A percentile compares a stretch with the other conserved stretches of the same genome.
These are phyloP conservation scores for Halophytophthora batemanensis DNA, from an alignment of 352 stramenopile genomes.

Conservation along the genomic window DNA sequence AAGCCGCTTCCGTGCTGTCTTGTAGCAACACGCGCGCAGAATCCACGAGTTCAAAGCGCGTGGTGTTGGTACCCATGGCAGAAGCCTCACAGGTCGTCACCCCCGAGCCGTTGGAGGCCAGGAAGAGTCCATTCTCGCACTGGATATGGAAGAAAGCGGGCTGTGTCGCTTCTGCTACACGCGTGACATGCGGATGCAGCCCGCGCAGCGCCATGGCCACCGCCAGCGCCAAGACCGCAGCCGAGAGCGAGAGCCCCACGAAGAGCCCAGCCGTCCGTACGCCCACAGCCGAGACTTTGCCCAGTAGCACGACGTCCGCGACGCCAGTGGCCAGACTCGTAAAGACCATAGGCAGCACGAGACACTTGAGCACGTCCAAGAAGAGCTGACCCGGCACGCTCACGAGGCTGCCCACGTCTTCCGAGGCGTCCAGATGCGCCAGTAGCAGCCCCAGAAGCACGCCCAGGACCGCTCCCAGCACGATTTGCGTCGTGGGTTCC, in stretches of 20 bases:
- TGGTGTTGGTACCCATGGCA: conserved; percentile 17
- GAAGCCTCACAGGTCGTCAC: conserved; percentile 20
- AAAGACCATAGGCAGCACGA: conserved; percentile 70
- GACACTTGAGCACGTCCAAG: conserved; percentile 45
- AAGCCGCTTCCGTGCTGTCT: conserved; percentile 21
- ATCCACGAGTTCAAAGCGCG: conserved; percentile 46
- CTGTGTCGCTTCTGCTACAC: conserved; percentile 7
- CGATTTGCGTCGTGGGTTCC: conserved; percentile 39
- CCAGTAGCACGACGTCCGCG: conserved; percentile 60
- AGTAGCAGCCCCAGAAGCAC: conserved; percentile 30
- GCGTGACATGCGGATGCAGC: conserved; percentile 24
- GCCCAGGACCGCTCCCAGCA: conserved; percentile 36
- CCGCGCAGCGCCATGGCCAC: conserved; percentile 42
- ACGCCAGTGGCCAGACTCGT: conserved; percentile 56
- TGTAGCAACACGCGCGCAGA: conserved; percentile 30
- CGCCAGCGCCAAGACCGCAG: conserved; percentile 31
- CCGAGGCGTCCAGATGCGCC: conserved; percentile 28
- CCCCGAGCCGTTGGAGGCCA: conserved; percentile 26
- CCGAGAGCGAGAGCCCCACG: conserved; percentile 32
- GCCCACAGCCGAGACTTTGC: conserved; percentile 60
- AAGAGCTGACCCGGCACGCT: conserved; percentile 43
- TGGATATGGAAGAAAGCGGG: conserved; percentile 32
- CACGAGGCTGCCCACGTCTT: conserved; percentile 33
- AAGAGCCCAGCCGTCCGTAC: conserved; percentile 54
- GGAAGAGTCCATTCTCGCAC: conserved; percentile 38